Percentiles rank a stretch among this genome's conserved stretches.
Evolutionary conservation across 208 protist genomes (phyloP).

Genomic region (Leptomonas pyrrhocoris): DNA sequence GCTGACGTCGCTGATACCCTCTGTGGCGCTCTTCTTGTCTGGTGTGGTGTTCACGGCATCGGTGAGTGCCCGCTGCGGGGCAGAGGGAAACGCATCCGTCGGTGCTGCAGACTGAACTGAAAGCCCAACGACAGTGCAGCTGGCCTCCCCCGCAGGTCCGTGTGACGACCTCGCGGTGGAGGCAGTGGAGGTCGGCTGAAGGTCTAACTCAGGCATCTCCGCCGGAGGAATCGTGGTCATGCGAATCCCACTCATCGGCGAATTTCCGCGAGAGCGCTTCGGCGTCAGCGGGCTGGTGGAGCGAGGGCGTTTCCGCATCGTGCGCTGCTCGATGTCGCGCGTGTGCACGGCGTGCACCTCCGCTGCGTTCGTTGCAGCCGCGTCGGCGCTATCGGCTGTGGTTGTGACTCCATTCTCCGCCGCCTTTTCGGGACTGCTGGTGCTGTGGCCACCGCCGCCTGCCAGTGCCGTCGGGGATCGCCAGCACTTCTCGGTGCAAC

Average conservation of each 20-base stretch:
- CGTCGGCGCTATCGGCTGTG: not conserved
- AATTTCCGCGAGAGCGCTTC: conserved; percentile 41
- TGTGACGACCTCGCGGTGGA: not conserved
- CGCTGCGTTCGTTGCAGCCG: not conserved
- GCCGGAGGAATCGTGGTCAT: conserved; percentile 30
- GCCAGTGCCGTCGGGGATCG: conserved; percentile 7
- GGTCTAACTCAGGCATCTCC: conserved; percentile 39
- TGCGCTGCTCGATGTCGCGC: conserved; percentile 27
- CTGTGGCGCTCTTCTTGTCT: not conserved
- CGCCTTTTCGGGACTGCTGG: not conserved
- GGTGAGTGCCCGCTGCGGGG: not conserved
- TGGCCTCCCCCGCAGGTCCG: not conserved
- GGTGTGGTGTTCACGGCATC: not conserved
- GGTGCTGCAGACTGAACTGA: no score
- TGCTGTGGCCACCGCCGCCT: not conserved
- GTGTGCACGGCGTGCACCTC: conserved; percentile 12
- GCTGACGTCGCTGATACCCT: not conserved
- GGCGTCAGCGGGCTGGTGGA: conserved; percentile 56
- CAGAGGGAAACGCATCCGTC: no score
- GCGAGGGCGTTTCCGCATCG: conserved; percentile 48
- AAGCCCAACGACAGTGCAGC: no score
- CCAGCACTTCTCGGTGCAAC: conserved; percentile 84
- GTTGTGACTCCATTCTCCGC: not conserved
- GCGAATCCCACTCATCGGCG: conserved; percentile 39
- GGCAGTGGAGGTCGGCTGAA: conserved; percentile 23